Evolutionary conservation across 179 eudicot genomes (phyloP), one percentile per base, ranked within the genome.

Genomic region (Dionaea muscipula): DNA sequence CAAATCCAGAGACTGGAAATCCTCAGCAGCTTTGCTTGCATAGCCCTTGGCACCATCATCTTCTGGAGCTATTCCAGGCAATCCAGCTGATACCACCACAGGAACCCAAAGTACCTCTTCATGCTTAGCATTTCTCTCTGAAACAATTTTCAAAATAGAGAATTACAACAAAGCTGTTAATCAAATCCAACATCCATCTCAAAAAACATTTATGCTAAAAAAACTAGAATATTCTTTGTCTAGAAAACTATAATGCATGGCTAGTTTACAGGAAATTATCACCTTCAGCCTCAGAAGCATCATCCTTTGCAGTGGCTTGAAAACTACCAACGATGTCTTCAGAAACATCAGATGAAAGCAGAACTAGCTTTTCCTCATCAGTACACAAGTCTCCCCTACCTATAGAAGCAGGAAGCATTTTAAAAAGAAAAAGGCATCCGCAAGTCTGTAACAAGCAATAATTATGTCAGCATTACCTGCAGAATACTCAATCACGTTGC

Each of bases 401-500:
- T n/a, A 15, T 33, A 22, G n/a, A 47, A 12, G 21, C 2, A 49
- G 53, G 53, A 24, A 49, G 31, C n/a, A 15, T 17, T 49, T 23
- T 15, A 13, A 26, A 24, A 19, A 49, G 35, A 13, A 15, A 22
- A 49, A 49, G 8, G 33, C 53, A 25, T 24, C 22, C 35, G 7
- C 17, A 47, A 21, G 35, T 1, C 16, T 16, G 7, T 43, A n/a
- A 10, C 17, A 43, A 43, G 19, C 11, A 43, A 4, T 4, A 47
- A 33, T 16, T 27, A 19, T 19, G 50, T 15, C 40, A 11, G 44
- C 11, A 65, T 45, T 64, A 86, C 95, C 94, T 63, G 79, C 24
- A 41, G 62, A 47, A 63, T 47, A 54, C 47, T 76, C 95, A 46
- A 64, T 49, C 24, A 74, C 74, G 61, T 68, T 69, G 27, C 70